A percentile compares a stretch with the other conserved stretches of the same genome.
Conservation (phyloP, 805 yeast species). For the Saturnispora kantuleensis region DNA sequence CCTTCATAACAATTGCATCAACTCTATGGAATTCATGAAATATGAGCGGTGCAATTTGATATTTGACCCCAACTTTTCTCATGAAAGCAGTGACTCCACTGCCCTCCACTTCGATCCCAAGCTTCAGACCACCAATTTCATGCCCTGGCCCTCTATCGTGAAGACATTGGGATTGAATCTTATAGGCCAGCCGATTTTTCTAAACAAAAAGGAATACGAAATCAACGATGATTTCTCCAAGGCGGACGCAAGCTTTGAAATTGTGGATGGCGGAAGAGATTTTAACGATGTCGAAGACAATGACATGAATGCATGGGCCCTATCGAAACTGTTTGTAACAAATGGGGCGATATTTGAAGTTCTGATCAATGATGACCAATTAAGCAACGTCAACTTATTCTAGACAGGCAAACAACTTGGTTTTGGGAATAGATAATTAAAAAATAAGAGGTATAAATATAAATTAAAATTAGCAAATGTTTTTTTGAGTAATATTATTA, state of each 20-base stretch:
- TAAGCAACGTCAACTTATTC: slow-evolving; percentile 24
- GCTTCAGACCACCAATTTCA: neutral
- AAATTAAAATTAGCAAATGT: neutral
- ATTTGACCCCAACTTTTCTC: neutral
- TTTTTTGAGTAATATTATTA: neutral
- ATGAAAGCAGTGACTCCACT: neutral
- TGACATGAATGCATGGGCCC: slow-evolving; percentile 27
- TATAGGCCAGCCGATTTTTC: slow-evolving; percentile 18
- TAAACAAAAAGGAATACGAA: slow-evolving; percentile 27
- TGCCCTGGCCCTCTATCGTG: neutral
- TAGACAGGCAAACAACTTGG: neutral
- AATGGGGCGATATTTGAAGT: slow-evolving; percentile 24
- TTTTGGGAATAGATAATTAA: neutral
- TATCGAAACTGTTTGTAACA: slow-evolving; percentile 23
- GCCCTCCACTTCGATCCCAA: too few relatives aligned
- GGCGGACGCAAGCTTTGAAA: slow-evolving; percentile 19
- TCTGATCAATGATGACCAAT: slow-evolving; percentile 20
- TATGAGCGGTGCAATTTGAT: slow-evolving; percentile 38
- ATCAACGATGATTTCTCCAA: slow-evolving; percentile 16
- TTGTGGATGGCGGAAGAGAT: slow-evolving; percentile 23
- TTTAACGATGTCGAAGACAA: slow-evolving; percentile 9
- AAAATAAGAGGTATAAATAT: neutral
- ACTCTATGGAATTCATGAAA: slow-evolving; percentile 41
- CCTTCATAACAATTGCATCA: slow-evolving; percentile 44
- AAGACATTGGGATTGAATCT: neutral